Evolutionary conservation across 139 green algal genomes (phyloP).

Genomic region (Eudorina sp.): DNA sequence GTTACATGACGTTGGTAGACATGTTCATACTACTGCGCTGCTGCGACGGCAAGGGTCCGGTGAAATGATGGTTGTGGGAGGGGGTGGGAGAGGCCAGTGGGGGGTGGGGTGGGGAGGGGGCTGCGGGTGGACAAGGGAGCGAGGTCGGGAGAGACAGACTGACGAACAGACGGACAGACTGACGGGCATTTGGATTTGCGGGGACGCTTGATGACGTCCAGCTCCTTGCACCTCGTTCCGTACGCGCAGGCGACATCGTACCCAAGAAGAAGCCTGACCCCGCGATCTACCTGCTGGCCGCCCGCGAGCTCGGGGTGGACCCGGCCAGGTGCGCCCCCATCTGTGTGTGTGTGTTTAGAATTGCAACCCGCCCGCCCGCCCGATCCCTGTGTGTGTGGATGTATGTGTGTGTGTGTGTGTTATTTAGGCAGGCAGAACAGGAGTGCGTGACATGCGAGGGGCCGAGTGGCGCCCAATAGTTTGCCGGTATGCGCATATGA

Average conservation of each 20-base stretch:
- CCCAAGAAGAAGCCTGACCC: conserved; percentile 98
- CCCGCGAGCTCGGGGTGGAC: conserved; percentile 85
- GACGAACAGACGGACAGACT: no score
- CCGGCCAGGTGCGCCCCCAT: conserved; percentile 73
- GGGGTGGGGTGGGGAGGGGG: neutral
- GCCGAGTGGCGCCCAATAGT: neutral
- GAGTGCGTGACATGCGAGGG: neutral
- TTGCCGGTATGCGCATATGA: neutral
- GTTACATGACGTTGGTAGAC: neutral
- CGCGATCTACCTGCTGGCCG: conserved; percentile 95
- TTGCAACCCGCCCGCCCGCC: no score
- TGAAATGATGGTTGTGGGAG: neutral
- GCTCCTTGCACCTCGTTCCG: neutral
- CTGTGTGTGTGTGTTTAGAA: neutral
- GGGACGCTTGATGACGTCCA: neutral
- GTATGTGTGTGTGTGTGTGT: neutral
- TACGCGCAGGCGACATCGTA: conserved; percentile 83
- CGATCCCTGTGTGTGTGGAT: neutral
- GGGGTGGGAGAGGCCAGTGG: neutral
- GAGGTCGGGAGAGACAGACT: neutral
- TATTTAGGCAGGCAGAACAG: no score
- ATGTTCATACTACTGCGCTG: no score
- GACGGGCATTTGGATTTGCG: no score
- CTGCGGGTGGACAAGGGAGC: neutral
- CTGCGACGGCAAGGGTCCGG: no score